phyloP scores from a whole-genome alignment of 176 grass and related monocot genomes.

The Rhynchospora pubera region DNA sequence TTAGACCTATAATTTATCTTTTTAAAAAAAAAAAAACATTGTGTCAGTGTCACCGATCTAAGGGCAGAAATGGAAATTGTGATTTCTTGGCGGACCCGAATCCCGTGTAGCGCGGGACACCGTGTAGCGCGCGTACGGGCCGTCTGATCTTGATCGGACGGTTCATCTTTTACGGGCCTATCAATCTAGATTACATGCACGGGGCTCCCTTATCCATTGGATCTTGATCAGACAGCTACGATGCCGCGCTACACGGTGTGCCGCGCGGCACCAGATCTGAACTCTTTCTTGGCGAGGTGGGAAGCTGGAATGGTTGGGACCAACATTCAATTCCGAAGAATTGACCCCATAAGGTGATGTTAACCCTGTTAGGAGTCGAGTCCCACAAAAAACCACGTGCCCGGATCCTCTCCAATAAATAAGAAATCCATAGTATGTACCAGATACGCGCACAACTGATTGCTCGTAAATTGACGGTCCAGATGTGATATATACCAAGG shows the following conservation, averaged over 20 bases:
- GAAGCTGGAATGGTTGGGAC: background rate
- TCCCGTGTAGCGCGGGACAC: too few relatives aligned
- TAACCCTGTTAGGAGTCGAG: background rate
- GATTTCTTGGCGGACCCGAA: constrained; percentile 17
- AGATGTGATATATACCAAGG: background rate
- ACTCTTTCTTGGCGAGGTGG: constrained; percentile 21
- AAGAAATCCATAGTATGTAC: background rate
- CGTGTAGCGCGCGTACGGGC: too few relatives aligned
- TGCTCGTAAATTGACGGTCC: background rate
- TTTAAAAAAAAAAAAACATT: too few relatives aligned
- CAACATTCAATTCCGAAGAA: background rate
- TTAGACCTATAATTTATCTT: too few relatives aligned
- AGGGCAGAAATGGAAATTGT: constrained; percentile 2
- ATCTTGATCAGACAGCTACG: too few relatives aligned
- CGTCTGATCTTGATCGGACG: too few relatives aligned
- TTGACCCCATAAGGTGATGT: background rate
- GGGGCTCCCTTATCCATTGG: too few relatives aligned
- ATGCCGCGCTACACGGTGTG: too few relatives aligned
- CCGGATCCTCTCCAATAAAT: background rate
- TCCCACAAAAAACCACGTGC: background rate
- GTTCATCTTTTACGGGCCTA: too few relatives aligned
- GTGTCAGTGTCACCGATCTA: background rate
- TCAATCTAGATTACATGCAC: too few relatives aligned
- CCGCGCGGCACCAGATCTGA: too few relatives aligned
- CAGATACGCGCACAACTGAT: too few relatives aligned